Evolutionary conservation across 169 alveolate genomes (phyloP).

Genomic region (Plasmodium chabaudi): DNA sequence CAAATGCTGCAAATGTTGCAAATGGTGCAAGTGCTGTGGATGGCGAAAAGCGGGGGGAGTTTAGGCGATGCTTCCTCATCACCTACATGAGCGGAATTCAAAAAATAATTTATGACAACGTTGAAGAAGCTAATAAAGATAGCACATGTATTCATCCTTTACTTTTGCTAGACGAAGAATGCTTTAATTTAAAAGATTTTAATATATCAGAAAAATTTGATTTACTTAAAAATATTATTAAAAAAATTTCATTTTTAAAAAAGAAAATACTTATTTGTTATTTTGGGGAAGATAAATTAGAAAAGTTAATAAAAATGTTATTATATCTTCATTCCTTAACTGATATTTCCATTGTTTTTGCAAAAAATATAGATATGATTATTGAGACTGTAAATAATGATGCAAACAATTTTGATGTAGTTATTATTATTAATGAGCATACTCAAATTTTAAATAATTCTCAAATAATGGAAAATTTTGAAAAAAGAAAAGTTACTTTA

Average conservation of each 20-base stretch:
- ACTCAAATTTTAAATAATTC: conserved; percentile 13
- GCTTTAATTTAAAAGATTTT: conserved; percentile 58
- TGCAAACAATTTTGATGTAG: conserved; percentile 22
- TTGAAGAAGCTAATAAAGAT: conserved; percentile 24
- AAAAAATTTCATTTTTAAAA: conserved; percentile 31
- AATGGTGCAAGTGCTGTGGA: neutral
- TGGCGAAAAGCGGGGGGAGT: neutral
- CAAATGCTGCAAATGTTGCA: neutral
- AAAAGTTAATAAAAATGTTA: conserved; percentile 26
- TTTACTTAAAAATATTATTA: conserved; percentile 39
- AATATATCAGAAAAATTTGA: conserved; percentile 73
- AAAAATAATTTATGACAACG: conserved; percentile 63
- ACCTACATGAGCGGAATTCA: conserved; percentile 75
- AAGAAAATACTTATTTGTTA: conserved; percentile 64
- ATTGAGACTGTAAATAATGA: neutral
- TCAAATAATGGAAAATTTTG: conserved; percentile 12
- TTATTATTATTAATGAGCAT: conserved; percentile 50
- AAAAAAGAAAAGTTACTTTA: conserved; percentile 11
- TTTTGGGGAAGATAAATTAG: conserved; percentile 63
- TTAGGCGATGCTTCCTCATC: conserved; percentile 9
- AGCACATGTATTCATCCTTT: conserved; percentile 53
- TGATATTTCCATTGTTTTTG: neutral
- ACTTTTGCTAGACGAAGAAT: conserved; percentile 35
- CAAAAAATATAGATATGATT: neutral
- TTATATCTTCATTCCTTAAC: conserved; percentile 15